These are phyloP conservation scores for Saccharomycopsis phalli DNA, from an alignment of 1,139 yeast genomes.

Conservation along the genomic window DNA sequence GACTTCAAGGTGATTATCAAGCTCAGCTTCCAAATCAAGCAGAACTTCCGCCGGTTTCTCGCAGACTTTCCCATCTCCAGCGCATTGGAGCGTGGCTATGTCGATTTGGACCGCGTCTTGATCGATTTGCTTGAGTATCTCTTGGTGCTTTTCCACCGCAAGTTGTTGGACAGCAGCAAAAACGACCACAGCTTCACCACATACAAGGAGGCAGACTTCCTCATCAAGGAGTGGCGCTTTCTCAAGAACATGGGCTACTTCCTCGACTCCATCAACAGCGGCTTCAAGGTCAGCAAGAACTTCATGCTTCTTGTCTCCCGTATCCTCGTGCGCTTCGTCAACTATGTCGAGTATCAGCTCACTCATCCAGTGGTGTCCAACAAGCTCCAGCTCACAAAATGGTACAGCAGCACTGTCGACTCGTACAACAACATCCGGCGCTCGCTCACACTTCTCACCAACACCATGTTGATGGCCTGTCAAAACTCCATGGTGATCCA, in stretches of 20 bases:
- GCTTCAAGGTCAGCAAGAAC: conserved; percentile 72
- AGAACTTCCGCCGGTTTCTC: conserved; percentile 41
- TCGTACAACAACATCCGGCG: conserved; percentile 81
- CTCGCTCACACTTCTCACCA: conserved; percentile 70
- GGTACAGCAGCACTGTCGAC: conserved; percentile 79
- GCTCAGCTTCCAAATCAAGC: conserved; percentile 69
- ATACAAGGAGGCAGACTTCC: conserved; percentile 85
- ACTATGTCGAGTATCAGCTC: conserved; percentile 66
- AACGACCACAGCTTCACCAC: conserved; percentile 61
- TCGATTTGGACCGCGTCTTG: conserved; percentile 40
- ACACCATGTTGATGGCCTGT: conserved; percentile 59
- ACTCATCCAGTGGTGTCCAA: conserved; percentile 50
- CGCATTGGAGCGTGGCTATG: conserved; percentile 62
- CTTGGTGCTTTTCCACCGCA: conserved; percentile 61
- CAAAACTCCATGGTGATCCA: conserved; percentile 70
- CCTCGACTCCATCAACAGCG: conserved; percentile 67
- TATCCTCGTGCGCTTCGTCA: conserved; percentile 58
- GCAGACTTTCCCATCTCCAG: conserved; percentile 55
- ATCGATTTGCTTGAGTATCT: conserved; percentile 69
- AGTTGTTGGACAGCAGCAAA: conserved; percentile 69
- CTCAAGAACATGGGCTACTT: conserved; percentile 62
- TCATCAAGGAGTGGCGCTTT: conserved; percentile 70
- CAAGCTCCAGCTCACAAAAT: conserved; percentile 57
- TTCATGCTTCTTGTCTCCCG: conserved; percentile 58
- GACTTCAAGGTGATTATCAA: conserved; percentile 74